Evolutionary conservation across 2,329 filamentous ascomycete genomes (phyloP).

Genomic region (Pezicula radicicola): DNA sequence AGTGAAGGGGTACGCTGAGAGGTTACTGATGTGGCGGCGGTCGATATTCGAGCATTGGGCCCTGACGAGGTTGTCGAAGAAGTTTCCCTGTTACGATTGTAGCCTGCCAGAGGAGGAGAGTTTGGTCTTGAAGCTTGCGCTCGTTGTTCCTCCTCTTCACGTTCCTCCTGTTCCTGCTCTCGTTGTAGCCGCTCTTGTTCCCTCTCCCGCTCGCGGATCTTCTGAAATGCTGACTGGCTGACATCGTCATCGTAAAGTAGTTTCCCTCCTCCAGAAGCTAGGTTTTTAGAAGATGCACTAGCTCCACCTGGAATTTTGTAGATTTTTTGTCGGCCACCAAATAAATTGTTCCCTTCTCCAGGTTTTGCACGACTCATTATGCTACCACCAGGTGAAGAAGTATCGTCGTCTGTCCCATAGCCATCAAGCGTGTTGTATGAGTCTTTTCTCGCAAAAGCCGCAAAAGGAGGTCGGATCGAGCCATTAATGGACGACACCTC

Average conservation of each 20-base stretch:
- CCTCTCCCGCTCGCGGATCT: slow-evolving; percentile 51
- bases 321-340: slow-evolving; percentile 93
- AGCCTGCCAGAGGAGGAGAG: slow-evolving; percentile 58
- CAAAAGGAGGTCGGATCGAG: slow-evolving; percentile 55
- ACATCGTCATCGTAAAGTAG: slow-evolving; percentile 86
- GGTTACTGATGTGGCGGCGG: slow-evolving; percentile 83
- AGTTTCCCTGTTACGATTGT: slow-evolving; percentile 76
- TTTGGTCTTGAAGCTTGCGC: slow-evolving; percentile 42
- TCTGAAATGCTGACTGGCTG: slow-evolving; percentile 78
- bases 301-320: slow-evolving; percentile 71
- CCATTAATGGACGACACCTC: slow-evolving; percentile 81
- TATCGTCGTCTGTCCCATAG: slow-evolving; percentile 61
- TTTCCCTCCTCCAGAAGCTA: slow-evolving; percentile 45
- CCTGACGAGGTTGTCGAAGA: slow-evolving; percentile 77
- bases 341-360: slow-evolving; percentile 86
- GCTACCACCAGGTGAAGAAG: slow-evolving; percentile 54
- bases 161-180: slow-evolving; percentile 35
- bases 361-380: slow-evolving; percentile 84
- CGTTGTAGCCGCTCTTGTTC: slow-evolving; percentile 43
- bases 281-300: slow-evolving; percentile 38
- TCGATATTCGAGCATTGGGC: slow-evolving; percentile 71
- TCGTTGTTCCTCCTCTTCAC: slow-evolving; percentile 30
- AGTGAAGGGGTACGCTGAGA: slow-evolving; percentile 60
- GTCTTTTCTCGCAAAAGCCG: slow-evolving; percentile 54
- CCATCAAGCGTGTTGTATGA: slow-evolving; percentile 64